Evolutionary conservation across 805 yeast species (phyloP).

Genomic region (Hanseniaspora hatyaiensis): DNA sequence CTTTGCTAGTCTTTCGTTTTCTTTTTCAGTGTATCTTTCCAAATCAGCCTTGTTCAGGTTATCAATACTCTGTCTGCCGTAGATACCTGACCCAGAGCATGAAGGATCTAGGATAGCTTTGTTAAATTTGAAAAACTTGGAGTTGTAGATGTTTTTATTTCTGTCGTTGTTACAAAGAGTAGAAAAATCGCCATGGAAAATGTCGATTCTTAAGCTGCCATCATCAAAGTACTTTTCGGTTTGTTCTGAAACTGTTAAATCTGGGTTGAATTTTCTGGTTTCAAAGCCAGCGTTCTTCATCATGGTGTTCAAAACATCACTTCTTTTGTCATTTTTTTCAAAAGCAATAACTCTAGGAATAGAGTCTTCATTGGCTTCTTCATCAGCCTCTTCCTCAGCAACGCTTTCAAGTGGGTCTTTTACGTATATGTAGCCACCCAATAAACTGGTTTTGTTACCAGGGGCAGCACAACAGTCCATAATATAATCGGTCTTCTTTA

Average conservation of each 20-base stretch:
- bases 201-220: conserved; percentile 34
- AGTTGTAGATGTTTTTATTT: conserved; percentile 8
- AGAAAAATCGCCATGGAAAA: conserved; percentile 36
- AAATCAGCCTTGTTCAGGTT: conserved; percentile 18
- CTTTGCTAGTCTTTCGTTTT: conserved; percentile 40
- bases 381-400: conserved; percentile 10
- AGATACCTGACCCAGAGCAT: conserved; percentile 95
- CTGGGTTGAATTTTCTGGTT: conserved; percentile 15
- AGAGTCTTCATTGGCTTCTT: conserved; percentile 17
- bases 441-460: conserved; percentile 92
- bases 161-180: conserved; percentile 36
- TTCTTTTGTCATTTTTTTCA: conserved; percentile 71
- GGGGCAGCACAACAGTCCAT: conserved; percentile 98
- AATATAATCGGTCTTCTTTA: conserved; percentile 47
- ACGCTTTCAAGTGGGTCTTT: conserved; percentile 22
- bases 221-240: conserved; percentile 6
- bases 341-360: conserved; percentile 56
- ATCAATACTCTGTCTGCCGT: conserved; percentile 69
- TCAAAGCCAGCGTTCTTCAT: conserved; percentile 61
- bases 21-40: conserved; percentile 17
- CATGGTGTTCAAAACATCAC: conserved; percentile 63
- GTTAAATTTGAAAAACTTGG: conserved; percentile 32
- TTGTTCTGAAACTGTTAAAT: conserved; percentile 19
- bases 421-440: conserved; percentile 51
- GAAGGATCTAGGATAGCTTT: conserved; percentile 90